Evolutionary conservation across 2,329 filamentous ascomycete species (phyloP), one percentile per base, ranked within the genome.

Genomic region (Periglandula ipomoeae): DNA sequence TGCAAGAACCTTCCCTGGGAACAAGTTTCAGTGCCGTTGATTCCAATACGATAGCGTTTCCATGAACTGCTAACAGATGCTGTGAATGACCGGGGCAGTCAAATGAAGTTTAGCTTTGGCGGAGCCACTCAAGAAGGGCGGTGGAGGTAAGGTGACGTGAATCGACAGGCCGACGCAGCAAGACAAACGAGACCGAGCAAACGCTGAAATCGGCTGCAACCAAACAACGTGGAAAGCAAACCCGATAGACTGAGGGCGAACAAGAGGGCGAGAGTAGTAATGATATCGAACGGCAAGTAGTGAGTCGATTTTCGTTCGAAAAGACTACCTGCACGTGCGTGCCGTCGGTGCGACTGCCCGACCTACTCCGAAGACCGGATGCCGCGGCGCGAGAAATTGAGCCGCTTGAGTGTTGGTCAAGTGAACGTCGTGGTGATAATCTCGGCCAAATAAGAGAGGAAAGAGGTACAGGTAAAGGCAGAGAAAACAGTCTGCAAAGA

Each of bases 261-360:
- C 30, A 32, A 8, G 15, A 32, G 30, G 30, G 30, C 30, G 30
- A 15, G 6, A 32, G 30, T 15, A 32, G 11, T 32, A 15, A 32
- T 32, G 11, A 20, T 20, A 10, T 11, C 13, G 19, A 37, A 37
- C 8, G 15, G 35, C 17, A 38, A 17, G 6, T 38, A 7, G 10
- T 5, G n/a, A 19, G 30, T 5, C n/a, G 22, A 5, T 27, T 46
- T n/a, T n/a, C n/a, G n/a, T n/a, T 32, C 44, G 17, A 38, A 23
- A 30, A 32, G 19, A 24, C 35, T 40, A 27, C 23, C 15, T 26
- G 43, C 47, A 49, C 35, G 43, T 41, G 47, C 42, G 47, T 49
- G 40, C 30, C n/a, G 41, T 46, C 26, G 47, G 37, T 49, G 38
- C 47, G 27, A 26, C 38, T 37, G 40, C 10, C 37, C 35, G 42